phyloP scores from a whole-genome alignment of 208 protist species.

The Leishmania mexicana region DNA sequence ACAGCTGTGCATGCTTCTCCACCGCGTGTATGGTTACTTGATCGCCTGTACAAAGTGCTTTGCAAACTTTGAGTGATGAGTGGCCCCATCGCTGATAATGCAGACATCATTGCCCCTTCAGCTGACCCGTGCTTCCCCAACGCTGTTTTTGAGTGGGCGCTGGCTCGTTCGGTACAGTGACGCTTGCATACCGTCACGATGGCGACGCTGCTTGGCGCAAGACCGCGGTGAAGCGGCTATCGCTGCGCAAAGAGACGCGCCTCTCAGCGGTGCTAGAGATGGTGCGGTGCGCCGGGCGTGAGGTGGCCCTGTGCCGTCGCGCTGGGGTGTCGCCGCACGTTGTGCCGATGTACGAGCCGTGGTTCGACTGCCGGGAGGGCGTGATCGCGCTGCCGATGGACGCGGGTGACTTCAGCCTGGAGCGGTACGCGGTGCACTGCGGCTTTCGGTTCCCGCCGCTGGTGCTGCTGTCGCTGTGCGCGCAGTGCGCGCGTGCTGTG shows the following conservation, averaged over 20 bases:
- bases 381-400: slow-evolving; percentile 16
- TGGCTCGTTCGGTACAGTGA: slow-evolving; percentile 14
- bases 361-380: slow-evolving; percentile 9
- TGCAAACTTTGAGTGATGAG: background rate
- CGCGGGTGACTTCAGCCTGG: slow-evolving; percentile 12
- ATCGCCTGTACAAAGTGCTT: background rate
- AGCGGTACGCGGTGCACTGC: slow-evolving; percentile 8
- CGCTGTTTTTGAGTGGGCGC: background rate
- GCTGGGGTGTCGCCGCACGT: slow-evolving; percentile 3
- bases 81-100: background rate
- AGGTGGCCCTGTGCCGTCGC: slow-evolving; percentile 10
- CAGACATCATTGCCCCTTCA: background rate
- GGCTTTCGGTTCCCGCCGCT: background rate
- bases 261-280: background rate
- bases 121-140: background rate
- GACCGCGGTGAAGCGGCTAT: slow-evolving; percentile 12
- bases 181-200: slow-evolving; percentile 7
- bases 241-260: background rate
- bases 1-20: background rate
- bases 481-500: slow-evolving; percentile 42
- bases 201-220: background rate
- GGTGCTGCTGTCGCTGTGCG: slow-evolving; percentile 20
- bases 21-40: background rate
- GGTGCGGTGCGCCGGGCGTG: background rate
- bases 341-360: slow-evolving; percentile 7